Conservation (phyloP, 1,284 basidiomycete genomes). For the Sphagnurus paluster region DNA sequence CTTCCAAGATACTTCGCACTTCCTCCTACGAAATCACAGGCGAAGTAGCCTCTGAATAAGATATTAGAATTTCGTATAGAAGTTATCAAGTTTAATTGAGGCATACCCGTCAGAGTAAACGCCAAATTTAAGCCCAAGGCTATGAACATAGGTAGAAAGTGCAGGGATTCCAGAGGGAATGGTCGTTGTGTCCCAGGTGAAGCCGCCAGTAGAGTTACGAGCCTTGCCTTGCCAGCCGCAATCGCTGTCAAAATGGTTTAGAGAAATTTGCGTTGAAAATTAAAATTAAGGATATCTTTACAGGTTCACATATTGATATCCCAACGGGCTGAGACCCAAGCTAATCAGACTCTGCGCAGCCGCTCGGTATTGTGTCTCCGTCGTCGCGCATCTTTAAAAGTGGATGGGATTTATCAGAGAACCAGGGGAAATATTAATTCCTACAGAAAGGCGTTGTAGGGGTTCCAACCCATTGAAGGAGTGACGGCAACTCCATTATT, state of each 20-base stretch:
- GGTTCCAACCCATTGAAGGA: constrained; percentile 50
- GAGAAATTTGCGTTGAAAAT: background rate
- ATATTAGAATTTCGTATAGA: background rate
- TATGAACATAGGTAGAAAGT: constrained; percentile 36
- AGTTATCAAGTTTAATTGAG: background rate
- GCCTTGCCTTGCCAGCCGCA: constrained; percentile 47
- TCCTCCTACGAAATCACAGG: constrained; percentile 45
- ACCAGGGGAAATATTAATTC: constrained; percentile 17
- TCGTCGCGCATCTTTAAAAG: constrained; percentile 34
- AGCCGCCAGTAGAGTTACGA: constrained; percentile 38
- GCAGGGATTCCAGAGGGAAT: constrained; percentile 42
- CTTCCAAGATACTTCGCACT: constrained; percentile 44
- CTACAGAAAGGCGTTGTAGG: constrained; percentile 45
- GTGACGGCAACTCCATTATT: constrained; percentile 41
- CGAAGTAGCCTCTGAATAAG: constrained; percentile 38
- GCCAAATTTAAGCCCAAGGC: constrained; percentile 40
- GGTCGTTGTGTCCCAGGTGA: constrained; percentile 41
- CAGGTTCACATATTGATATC: constrained; percentile 43
- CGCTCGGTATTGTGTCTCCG: constrained; percentile 36
- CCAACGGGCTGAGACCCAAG: constrained; percentile 35
- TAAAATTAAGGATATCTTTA: constrained; percentile 18
- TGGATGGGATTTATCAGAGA: background rate
- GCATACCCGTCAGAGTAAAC: constrained; percentile 44
- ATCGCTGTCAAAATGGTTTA: constrained; percentile 27
- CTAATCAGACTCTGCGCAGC: constrained; percentile 35